Evolutionary conservation across 352 stramenopile species (phyloP).

Genomic region (Phytopythium montanum): DNA sequence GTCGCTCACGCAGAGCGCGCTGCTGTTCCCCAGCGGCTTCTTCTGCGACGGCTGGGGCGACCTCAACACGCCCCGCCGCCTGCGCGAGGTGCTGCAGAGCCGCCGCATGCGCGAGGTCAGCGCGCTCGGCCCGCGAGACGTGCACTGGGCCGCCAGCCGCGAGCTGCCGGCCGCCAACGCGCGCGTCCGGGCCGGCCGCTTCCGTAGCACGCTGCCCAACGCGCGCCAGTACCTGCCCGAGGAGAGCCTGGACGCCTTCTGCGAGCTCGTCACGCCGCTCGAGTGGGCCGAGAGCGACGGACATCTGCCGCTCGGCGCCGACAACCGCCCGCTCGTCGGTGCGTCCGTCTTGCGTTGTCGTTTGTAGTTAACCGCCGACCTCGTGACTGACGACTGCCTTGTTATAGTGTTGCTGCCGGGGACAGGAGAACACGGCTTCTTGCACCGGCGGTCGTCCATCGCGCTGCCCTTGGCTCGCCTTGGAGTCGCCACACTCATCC

Average conservation of each 20-base stretch:
- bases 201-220: conserved; percentile 59
- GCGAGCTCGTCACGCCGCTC: conserved; percentile 64
- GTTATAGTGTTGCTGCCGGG: conserved; percentile 56
- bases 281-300: conserved; percentile 26
- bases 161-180: conserved; percentile 30
- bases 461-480: conserved; percentile 59
- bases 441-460: conserved; percentile 63
- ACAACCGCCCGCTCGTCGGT: conserved; percentile 37
- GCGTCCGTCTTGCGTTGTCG: too few species aligned
- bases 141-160: conserved; percentile 25
- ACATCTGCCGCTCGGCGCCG: conserved; percentile 13
- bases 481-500: conserved; percentile 57
- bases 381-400: background rate
- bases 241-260: conserved; percentile 57
- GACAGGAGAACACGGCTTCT: conserved; percentile 72
- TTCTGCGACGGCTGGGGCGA: conserved; percentile 82
- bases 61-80: conserved; percentile 49
- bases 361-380: background rate
- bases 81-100: conserved; percentile 56
- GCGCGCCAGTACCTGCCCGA: conserved; percentile 47
- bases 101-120: conserved; percentile 59
- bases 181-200: conserved; percentile 42
- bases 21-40: conserved; percentile 77
- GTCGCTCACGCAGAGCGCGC: conserved; percentile 63
- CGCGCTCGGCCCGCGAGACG: conserved; percentile 22